Evolutionary conservation across 768 basidiomycete genomes (phyloP), one percentile per base, ranked within the genome.

Genomic region (Leccinellum luteum): DNA sequence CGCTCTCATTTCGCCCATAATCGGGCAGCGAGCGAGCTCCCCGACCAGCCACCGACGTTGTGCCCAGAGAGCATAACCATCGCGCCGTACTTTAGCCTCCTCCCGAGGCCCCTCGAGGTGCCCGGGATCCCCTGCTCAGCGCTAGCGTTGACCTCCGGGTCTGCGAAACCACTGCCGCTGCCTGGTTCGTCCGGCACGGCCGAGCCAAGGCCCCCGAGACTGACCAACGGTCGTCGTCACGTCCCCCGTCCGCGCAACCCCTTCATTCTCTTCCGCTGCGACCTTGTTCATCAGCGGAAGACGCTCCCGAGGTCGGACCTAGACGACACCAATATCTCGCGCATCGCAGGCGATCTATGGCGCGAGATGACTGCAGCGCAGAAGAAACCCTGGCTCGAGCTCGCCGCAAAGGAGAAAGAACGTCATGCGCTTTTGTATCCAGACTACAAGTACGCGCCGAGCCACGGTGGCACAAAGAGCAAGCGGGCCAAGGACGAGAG

Each of bases 191-290:
- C 67, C 3, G 63, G 62, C 23, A n/a, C 54, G 27, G 12, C 56
- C n/a, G 60, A 58, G 6, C 52, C 60, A 2, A 70, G 66, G 55
- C 50, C 55, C 35, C 28, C 44, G 12, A 61, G 65, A 6, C 52
- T 61, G 0, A 25, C 52, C 17, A 60, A 70, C 30, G 68, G 68
- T 30, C 60, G 54, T 41, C 54, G 75, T 6, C 89, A 89, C 66
- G 80, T 90, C 38, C 85, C 86, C 17, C 83, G 90, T 27, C 88
- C 89, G 0, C 76, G 85, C 15, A 91, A 91, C 69, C 85, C 89
- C 0, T 92, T 92, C 73, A 90, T 92, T 61, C 80, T 91, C 60
- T 92, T 89, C 68, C 81, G 90, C 43, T 87, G 83, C 66, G 83
- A 90, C 66, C 84, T 89, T 53, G 84, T 87, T 15, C 79, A 82